A percentile compares a stretch with the other conserved stretches of the same genome.
Evolutionary conservation across 73 alveolate genomes (phyloP).

Genomic region (Urostyla sp.): DNA sequence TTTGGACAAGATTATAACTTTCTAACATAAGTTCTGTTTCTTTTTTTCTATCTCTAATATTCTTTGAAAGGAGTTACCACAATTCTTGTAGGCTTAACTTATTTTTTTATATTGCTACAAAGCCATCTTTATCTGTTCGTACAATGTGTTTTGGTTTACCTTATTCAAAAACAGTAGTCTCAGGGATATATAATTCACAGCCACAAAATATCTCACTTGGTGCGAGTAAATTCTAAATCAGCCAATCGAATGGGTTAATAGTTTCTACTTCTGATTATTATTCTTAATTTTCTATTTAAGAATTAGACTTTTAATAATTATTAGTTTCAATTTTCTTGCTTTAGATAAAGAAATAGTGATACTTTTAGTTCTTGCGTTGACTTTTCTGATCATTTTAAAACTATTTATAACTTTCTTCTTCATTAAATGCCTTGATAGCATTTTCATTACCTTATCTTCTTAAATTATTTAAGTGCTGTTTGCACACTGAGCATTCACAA

Average conservation of each 20-base stretch:
- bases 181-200: slow-evolving; percentile 59
- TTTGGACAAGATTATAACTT: neutral
- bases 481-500: slow-evolving; percentile 51
- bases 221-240: slow-evolving; percentile 33
- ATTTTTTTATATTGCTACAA: neutral
- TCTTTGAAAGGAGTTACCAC: slow-evolving; percentile 11
- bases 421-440: slow-evolving; percentile 44
- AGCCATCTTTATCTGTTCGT: slow-evolving; percentile 45
- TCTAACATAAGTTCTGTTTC: slow-evolving; percentile 38
- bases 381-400: slow-evolving; percentile 7
- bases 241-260: slow-evolving; percentile 7
- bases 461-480: neutral
- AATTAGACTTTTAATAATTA: neutral
- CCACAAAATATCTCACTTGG: slow-evolving; percentile 38
- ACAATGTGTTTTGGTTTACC: slow-evolving; percentile 26
- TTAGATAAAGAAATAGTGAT: neutral
- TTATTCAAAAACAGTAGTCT: slow-evolving; percentile 43
- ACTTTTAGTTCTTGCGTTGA: neutral
- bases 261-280: neutral
- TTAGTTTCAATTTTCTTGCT: neutral
- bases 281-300: neutral
- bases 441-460: slow-evolving; percentile 30
- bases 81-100: slow-evolving; percentile 4
- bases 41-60: slow-evolving; percentile 46
- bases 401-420: slow-evolving; percentile 19